Evolutionary conservation across 768 basidiomycete species (phyloP).

Genomic region (Sistotremastrum suecicum): DNA sequence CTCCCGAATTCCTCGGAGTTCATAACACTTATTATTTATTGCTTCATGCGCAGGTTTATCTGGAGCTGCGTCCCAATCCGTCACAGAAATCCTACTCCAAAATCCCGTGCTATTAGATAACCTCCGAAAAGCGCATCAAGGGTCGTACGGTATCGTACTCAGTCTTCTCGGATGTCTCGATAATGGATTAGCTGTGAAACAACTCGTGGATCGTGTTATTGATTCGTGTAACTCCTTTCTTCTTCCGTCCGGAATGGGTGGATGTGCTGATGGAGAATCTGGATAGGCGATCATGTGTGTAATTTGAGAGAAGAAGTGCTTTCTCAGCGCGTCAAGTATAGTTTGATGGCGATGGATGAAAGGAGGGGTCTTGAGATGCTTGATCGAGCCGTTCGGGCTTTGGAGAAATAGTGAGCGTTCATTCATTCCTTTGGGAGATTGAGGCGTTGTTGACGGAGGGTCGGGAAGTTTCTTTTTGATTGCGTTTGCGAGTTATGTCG

Average conservation of each 20-base stretch:
- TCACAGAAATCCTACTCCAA: constrained; percentile 70
- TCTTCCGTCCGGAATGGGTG: not conserved
- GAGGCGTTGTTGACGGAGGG: not conserved
- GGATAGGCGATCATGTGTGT: constrained; percentile 74
- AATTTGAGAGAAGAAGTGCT: constrained; percentile 88
- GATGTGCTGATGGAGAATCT: not conserved
- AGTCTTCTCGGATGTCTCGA: constrained; percentile 90
- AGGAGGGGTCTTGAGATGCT: constrained; percentile 32
- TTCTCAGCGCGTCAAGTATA: constrained; percentile 70
- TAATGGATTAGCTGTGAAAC: constrained; percentile 73
- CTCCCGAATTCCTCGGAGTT: not conserved
- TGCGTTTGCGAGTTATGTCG: constrained; percentile 81
- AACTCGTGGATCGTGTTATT: constrained; percentile 78
- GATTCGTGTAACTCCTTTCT: constrained; percentile 46
- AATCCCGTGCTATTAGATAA: constrained; percentile 74
- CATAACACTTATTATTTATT: not conserved
- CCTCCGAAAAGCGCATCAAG: constrained; percentile 79
- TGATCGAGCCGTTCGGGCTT: constrained; percentile 52
- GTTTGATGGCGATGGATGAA: constrained; percentile 62
- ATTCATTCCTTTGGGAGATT: not conserved
- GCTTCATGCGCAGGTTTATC: constrained; percentile 36
- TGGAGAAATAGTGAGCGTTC: constrained; percentile 76
- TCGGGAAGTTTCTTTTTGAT: constrained; percentile 76
- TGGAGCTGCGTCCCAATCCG: constrained; percentile 54
- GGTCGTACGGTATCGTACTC: constrained; percentile 83